Evolutionary conservation across 352 stramenopile genomes (phyloP), one percentile per base, ranked within the genome.

Genomic region (Phytophthora sansomeana): DNA sequence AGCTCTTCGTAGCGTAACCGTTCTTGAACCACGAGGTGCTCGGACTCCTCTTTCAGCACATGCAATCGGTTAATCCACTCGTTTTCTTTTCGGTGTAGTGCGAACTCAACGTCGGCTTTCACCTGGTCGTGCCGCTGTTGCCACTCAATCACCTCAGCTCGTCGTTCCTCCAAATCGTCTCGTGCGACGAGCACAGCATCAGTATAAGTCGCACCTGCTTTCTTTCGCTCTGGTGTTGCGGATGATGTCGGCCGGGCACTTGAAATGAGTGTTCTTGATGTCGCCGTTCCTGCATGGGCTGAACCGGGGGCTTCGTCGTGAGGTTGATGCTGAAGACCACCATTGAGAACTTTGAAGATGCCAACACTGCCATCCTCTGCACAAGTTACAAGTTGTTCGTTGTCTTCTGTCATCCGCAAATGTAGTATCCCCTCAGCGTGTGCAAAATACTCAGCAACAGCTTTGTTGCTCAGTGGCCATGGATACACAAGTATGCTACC

Each of bases 1-100:
- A 96, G 67, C 14, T 95, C 83, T 54, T 95, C 90, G 44, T 94
- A 96, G 13, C 85, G 80, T 16, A 89, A 53, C 0, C 85, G 71
- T 52, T 95, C 85, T 63, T 93, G 85, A 1, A 93, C 72, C 29
- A 95, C 83, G n/a, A 93, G 71, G 6, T 73, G 60, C 28, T 97
- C 88, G 4, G 85, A 86, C 43, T 93, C 82, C 32, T 96, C 87
- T 39, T 91, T 95, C 7, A 95, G 56, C 19, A 90, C 60, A 16
- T 88, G 83, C 9, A 97, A 42, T 0, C 85, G 80, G 52, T 96
- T 90, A 17, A 93, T 89, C 87, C 90, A 96, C 39, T 95, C 87
- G 49, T 92, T 94, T 42, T 96, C 88, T 58, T 96, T 93, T 13
- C 85, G 83, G 30, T 95, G 87, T 21, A 96, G 58, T 7, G 82